Evolutionary conservation across 2,329 filamentous ascomycete species (phyloP), one percentile per base, ranked within the genome.

Genomic region (Xylaria arbuscula): DNA sequence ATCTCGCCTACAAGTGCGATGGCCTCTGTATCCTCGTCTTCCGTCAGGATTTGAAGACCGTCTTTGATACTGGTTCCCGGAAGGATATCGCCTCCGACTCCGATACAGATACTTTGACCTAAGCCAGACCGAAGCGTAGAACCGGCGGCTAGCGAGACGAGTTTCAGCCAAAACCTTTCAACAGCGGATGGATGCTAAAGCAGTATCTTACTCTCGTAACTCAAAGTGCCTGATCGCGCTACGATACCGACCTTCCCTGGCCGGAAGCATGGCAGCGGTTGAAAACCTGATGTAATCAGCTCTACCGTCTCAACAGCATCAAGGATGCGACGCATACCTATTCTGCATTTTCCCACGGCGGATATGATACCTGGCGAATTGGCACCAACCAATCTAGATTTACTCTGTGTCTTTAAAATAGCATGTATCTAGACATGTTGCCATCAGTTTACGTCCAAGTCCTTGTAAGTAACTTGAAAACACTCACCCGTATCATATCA

Each of bases 301-400:
- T 57, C 47, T 28, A 48, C 10, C 8, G 11, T 32, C 32, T 38
- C 19, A 22, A 17, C 32, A 36, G 22, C 24, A 34, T 7, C 3
- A 34, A 19, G 51, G 51, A 11, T 13, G 15, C 24, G 24, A 24
- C 45, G 55, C 69, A 65, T 9, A 76, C 76, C 77, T 67, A 79
- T 79, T 67, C 77, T 74, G 54, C 91, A 93, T 73, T 85, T 87
- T 0, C 90, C 90, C 67, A 90, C 86, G 0, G 90, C 87, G 22
- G 90, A 92, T 69, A 93, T 92, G 66, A 93, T 93, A 0, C 91
- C 91, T 0, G 91, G 90, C 22, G 89, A 89, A 76, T 93, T 93
- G 10, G 91, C 89, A 11, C 91, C 91, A 1, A 93, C 89, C 0
- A 93, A 81, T 59, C 91, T 84, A 2, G 88, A 91, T 70, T 87